phyloP scores from a whole-genome alignment of 2,329 filamentous ascomycete species.

The Colletotrichum paranaense region DNA sequence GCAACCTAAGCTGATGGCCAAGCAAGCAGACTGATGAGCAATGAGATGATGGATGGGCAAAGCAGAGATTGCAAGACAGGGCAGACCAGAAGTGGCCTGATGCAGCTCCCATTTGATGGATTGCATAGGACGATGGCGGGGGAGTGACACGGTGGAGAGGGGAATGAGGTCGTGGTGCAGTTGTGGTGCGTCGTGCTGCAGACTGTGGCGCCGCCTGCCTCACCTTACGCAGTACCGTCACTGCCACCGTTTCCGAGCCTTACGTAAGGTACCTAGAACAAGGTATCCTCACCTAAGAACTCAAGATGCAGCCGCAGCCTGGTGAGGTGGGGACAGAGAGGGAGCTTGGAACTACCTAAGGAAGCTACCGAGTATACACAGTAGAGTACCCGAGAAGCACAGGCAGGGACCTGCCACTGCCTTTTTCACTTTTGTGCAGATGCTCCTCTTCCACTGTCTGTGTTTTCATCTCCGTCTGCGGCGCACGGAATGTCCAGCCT shows the following conservation, averaged over 20 bases:
- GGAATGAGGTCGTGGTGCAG: constrained; percentile 1
- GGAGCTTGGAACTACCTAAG: background rate
- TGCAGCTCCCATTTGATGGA: constrained; percentile 29
- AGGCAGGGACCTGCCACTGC: background rate
- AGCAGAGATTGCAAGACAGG: constrained; percentile 14
- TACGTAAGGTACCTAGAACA: background rate
- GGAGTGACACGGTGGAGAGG: constrained; percentile 19
- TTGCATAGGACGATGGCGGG: constrained; percentile 33
- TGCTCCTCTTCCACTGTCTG: background rate
- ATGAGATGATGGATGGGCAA: background rate
- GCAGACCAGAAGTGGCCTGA: constrained; percentile 30
- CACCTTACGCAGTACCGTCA: background rate
- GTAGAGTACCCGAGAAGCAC: background rate
- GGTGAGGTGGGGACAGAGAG: background rate
- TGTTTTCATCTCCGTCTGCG: background rate
- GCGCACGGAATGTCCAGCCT: constrained; percentile 27
- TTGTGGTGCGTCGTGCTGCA: background rate
- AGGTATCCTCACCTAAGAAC: no score
- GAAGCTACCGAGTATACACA: background rate
- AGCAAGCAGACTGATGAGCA: background rate
- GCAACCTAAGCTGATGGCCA: background rate
- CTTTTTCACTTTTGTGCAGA: background rate
- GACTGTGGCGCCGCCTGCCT: background rate
- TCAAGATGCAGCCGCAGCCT: background rate
- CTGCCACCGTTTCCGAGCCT: background rate